These are phyloP conservation scores for Maudiozyma pseudohumilis DNA, from an alignment of 805 yeast species.

Conservation along the genomic window DNA sequence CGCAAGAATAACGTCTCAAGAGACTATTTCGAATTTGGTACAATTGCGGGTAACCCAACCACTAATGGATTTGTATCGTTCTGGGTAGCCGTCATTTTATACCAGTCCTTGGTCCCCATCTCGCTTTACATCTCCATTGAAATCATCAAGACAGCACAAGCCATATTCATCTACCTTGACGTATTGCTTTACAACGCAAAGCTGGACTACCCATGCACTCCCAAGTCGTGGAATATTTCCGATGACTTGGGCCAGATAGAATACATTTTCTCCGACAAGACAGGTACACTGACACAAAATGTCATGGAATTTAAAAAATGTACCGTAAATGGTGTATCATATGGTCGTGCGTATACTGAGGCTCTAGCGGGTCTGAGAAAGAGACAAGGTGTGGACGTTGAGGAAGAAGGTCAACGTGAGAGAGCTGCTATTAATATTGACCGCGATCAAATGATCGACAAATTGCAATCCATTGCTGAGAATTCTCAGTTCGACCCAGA, in stretches of 20 bases:
- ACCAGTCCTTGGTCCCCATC: constrained; percentile 75
- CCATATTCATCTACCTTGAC: constrained; percentile 71
- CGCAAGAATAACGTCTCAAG: constrained; percentile 39
- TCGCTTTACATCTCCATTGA: constrained; percentile 76
- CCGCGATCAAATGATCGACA: constrained; percentile 45
- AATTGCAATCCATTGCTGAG: constrained; percentile 31
- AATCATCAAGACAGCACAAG: constrained; percentile 75
- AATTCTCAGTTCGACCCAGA: constrained; percentile 41
- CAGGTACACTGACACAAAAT: constrained; percentile 77
- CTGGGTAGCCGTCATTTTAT: constrained; percentile 67
- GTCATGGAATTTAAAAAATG: constrained; percentile 82
- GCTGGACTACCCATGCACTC: constrained; percentile 74
- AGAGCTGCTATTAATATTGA: constrained; percentile 47
- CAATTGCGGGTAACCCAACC: constrained; percentile 55
- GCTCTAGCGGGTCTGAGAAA: constrained; percentile 72
- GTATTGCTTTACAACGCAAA: constrained; percentile 56
- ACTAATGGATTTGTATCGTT: constrained; percentile 63
- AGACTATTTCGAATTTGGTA: constrained; percentile 56
- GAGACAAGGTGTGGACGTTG: constrained; percentile 68
- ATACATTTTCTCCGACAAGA: constrained; percentile 74
- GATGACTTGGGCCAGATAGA: constrained; percentile 85
- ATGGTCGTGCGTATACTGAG: constrained; percentile 77
- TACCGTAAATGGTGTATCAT: constrained; percentile 61
- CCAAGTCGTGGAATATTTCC: constrained; percentile 77
- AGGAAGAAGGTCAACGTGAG: constrained; percentile 46